These are phyloP conservation scores for Fagus sylvatica DNA, from an alignment of 306 rosid species.

Conservation along the genomic window DNA sequence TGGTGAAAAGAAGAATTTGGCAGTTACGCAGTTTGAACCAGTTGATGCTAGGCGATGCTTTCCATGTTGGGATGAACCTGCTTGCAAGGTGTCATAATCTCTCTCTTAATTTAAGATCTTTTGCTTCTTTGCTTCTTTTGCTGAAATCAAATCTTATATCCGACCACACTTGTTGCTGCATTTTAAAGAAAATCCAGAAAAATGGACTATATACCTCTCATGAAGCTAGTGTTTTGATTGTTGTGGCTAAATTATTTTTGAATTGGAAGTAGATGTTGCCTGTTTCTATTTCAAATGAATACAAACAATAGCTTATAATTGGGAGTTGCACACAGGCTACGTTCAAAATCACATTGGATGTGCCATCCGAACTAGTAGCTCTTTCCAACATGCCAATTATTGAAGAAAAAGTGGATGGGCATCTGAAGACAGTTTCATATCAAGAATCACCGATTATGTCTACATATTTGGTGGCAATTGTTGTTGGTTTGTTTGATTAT, in stretches of 20 bases:
- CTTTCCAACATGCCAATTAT: conserved; percentile 94
- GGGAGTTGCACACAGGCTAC: conserved; percentile 76
- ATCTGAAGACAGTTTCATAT: conserved; percentile 63
- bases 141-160: background rate
- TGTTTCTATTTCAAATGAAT: background rate
- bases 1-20: conserved; percentile 91
- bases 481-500: conserved; percentile 85
- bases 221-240: background rate
- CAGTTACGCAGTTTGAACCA: conserved; percentile 96
- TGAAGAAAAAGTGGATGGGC: conserved; percentile 65
- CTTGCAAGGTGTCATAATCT: conserved; percentile 69
- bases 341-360: conserved; percentile 83
- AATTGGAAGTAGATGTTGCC: background rate
- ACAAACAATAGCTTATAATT: background rate
- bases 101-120: background rate
- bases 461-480: conserved; percentile 88
- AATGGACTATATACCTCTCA: background rate
- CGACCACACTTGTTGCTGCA: background rate
- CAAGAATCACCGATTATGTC: conserved; percentile 92
- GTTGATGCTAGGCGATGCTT: conserved; percentile 96
- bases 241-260: background rate
- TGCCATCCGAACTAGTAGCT: conserved; percentile 73
- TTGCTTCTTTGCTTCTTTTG: background rate
- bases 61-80: conserved; percentile 99
- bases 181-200: background rate